These are phyloP conservation scores for Nadsonia starkeyi-henricii DNA, from an alignment of 1,139 yeast genomes.

Conservation along the genomic window DNA sequence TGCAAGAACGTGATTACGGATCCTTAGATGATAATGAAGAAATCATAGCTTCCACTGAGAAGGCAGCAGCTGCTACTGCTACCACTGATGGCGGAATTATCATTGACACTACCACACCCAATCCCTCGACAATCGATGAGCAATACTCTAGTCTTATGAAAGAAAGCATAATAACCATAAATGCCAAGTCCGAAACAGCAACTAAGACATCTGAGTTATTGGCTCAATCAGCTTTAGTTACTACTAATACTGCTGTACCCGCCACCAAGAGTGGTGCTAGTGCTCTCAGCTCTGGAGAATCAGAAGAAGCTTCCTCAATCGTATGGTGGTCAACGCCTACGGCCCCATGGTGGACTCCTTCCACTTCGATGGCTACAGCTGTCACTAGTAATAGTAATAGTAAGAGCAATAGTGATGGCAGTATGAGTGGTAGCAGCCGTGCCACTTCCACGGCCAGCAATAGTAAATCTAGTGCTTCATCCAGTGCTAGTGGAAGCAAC, in stretches of 20 bases:
- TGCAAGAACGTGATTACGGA: too few species aligned
- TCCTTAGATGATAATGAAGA: slow-evolving; percentile 4
- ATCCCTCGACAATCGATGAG: neutral
- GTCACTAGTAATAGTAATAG: neutral
- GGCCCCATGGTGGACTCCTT: neutral
- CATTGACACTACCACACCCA: neutral
- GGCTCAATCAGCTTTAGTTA: slow-evolving; percentile 5
- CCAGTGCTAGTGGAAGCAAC: neutral
- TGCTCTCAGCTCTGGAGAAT: slow-evolving; percentile 7
- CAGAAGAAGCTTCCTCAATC: neutral
- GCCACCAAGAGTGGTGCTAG: slow-evolving; percentile 9
- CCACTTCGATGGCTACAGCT: neutral
- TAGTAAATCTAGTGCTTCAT: neutral
- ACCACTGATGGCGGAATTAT: slow-evolving; percentile 5
- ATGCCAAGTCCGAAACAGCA: too few species aligned
- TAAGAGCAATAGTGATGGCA: neutral
- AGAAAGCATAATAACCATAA: neutral
- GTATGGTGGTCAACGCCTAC: neutral
- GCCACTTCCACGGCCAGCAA: neutral
- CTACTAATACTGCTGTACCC: slow-evolving; percentile 6
- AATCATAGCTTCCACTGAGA: slow-evolving; percentile 7
- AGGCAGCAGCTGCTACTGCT: slow-evolving; percentile 6
- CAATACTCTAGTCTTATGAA: neutral
- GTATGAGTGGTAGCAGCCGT: neutral
- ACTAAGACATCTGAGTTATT: neutral